Base-by-base conservation (phyloP, 2,329 filamentous ascomycete genomes). In the Phyllosticta citribraziliensis region DNA sequence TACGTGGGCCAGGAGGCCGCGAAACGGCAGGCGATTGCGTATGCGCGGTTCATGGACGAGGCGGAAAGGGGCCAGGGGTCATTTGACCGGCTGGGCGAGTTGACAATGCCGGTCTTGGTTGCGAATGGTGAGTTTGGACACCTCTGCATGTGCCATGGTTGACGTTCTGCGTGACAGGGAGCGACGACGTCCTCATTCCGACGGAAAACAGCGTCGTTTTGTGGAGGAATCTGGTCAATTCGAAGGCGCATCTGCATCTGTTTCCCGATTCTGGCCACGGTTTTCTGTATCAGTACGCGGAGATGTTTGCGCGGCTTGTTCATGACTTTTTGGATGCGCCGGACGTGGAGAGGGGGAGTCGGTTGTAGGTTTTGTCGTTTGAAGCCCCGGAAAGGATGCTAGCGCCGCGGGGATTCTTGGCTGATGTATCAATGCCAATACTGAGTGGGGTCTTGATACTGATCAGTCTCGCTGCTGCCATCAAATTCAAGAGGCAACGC, bases 71-170 rank as follows among this genome's bases (percentile, higher is more conserved):
- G 40, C 5, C 1, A 8, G 8, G 57, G 57, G 6, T 64, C 62
- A 3, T 67, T 62, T 55, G 67, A 67, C n/a, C 63, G 70, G 12
- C 62, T 73, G 3, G 52, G 61, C 5, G 66, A 72, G 50, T 56
- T 72, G 52, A 66, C 58, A 12, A 69, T 70, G 63, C 69, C 69
- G 2, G 67, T 70, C 1, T 63, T 73, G 24, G 63, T 72, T 12
- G 69, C 68, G 6, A 73, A 68, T 57, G 66, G 66, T 63, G 62
- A 30, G 27, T 30, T 30, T 30, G 24, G 27, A 17, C 19, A 22
- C 11, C 14, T 52, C 22, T 30, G 4, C 4, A 14, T 0, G 0
- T 3, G 47, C 0, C 52, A 6, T 20, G 10, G 19, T 52, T 59
- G 5, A 59, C 17, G 14, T 19, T 14, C 14, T 5, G 19, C 24